phyloP scores from a whole-genome alignment of 768 basidiomycete genomes.

The Trametes coccinea region DNA sequence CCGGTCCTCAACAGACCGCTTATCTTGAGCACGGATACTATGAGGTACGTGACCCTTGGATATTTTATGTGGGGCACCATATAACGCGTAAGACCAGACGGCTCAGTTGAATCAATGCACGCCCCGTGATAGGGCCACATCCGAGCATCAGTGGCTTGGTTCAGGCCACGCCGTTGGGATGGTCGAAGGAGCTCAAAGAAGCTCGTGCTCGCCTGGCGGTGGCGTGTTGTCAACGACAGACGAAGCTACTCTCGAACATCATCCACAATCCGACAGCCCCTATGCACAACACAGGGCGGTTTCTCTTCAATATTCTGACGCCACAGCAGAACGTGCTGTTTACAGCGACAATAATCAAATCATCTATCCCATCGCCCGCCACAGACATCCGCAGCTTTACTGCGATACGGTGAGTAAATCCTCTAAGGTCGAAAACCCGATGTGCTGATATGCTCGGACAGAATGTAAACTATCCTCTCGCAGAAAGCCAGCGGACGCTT shows the following conservation, averaged over 20 bases:
- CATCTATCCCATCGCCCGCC: neutral
- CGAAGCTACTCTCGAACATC: neutral
- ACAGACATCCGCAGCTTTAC: neutral
- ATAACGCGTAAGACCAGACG: neutral
- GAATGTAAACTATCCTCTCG: slow-evolving; percentile 2
- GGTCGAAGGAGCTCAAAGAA: neutral
- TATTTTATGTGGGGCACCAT: neutral
- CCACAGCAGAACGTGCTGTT: neutral
- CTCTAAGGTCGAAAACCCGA: neutral
- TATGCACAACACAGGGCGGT: neutral
- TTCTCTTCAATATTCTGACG: slow-evolving; percentile 4
- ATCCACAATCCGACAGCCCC: neutral
- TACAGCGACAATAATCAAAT: slow-evolving; percentile 3
- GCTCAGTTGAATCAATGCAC: neutral
- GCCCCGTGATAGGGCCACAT: neutral
- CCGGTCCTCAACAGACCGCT: neutral
- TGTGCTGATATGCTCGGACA: neutral
- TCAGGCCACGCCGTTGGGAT: neutral
- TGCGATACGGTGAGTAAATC: slow-evolving; percentile 12
- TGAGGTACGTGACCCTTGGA: neutral
- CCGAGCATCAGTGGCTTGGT: slow-evolving; percentile 6
- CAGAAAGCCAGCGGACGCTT: neutral
- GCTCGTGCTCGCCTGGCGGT: neutral
- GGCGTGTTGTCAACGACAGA: neutral
- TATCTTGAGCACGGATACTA: slow-evolving; percentile 1